These are phyloP conservation scores for Zygoascus tannicola DNA, from an alignment of 805 yeast genomes.

Conservation along the genomic window DNA sequence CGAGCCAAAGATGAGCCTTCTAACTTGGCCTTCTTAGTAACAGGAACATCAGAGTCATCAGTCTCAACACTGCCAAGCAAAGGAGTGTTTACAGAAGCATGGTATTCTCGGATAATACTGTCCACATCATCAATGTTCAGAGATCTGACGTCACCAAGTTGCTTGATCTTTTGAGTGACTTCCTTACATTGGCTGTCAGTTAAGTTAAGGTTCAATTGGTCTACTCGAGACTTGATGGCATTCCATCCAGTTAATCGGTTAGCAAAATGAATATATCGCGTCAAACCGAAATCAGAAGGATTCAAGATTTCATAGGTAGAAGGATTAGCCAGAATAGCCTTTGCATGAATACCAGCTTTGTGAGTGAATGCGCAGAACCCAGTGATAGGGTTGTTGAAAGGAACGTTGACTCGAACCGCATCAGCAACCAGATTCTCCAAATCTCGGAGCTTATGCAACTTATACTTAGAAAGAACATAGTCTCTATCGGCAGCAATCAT, in stretches of 20 bases:
- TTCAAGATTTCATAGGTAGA: slow-evolving; percentile 95
- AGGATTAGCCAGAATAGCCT: slow-evolving; percentile 96
- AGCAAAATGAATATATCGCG: slow-evolving; percentile 95
- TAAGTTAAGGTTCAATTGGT: slow-evolving; percentile 82
- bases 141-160: slow-evolving; percentile 90
- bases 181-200: slow-evolving; percentile 93
- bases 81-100: slow-evolving; percentile 44
- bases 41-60: slow-evolving; percentile 14
- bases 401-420: slow-evolving; percentile 93
- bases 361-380: slow-evolving; percentile 99
- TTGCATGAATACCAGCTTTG: slow-evolving; percentile 99
- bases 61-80: slow-evolving; percentile 11
- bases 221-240: slow-evolving; percentile 96
- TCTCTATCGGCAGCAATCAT: slow-evolving; percentile 98
- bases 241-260: slow-evolving; percentile 98
- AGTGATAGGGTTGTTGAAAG: slow-evolving; percentile 97
- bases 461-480: slow-evolving; percentile 87
- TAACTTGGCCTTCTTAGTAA: slow-evolving; percentile 24
- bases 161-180: slow-evolving; percentile 86
- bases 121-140: slow-evolving; percentile 95
- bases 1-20: slow-evolving; percentile 9
- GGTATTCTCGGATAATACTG: slow-evolving; percentile 89
- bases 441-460: slow-evolving; percentile 91
- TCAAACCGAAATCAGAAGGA: slow-evolving; percentile 91
- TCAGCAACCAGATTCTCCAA: slow-evolving; percentile 94